Base-by-base conservation (phyloP, 2,329 filamentous ascomycete species). In the Tolypocladium tropicale region DNA sequence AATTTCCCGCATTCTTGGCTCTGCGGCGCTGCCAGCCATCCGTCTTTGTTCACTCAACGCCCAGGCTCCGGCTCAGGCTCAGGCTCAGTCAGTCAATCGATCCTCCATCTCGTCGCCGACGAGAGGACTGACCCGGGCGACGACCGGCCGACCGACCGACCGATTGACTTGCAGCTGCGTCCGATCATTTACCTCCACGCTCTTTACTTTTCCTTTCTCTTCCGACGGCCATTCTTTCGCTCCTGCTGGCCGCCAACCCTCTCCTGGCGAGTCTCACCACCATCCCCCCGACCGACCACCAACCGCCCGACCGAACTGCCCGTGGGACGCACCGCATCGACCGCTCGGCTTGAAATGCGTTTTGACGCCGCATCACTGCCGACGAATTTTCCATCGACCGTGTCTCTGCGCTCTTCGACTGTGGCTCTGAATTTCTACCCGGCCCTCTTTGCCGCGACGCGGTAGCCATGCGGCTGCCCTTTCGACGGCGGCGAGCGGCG, bases 391-490 rank as follows among this genome's bases (percentile, higher is more conserved):
- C 25, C 52, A 21, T 39, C 30, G 18, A 30, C 28, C 43, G 43
- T 52, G 33, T 53, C 37, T 53, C 33, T n/a, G 43, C 10, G 16
- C 39, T 30, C 18, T 11, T 56, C 52, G 28, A 32, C 53, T 18
- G 12, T 21, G 14, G 39, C 28, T 50, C 43, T 48, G 46, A 7
- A 4, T 16, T 32, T 6, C 33, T 54, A 25, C 25, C 46, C 33
- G 57, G 33, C 55, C 48, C 32, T 43, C 37, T 21, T 32, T 28
- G 46, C 55, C 60, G 57, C 61, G 49, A 62, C 59, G 61, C 60
- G 54, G 62, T 62, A 63, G 70, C 67, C 65, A 83, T 82, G 80
- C 75, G 75, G 73, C 70, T 76, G 67, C 68, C 73, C 63, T 71
- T 71, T 59, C 66, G 70, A 65, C 70, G 69, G 70, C 72, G 74